A percentile compares a stretch with the other conserved stretches of the same genome.
These are phyloP conservation scores for Aspergillus awamori DNA, from an alignment of 2,329 filamentous ascomycete genomes.

Conservation along the genomic window DNA sequence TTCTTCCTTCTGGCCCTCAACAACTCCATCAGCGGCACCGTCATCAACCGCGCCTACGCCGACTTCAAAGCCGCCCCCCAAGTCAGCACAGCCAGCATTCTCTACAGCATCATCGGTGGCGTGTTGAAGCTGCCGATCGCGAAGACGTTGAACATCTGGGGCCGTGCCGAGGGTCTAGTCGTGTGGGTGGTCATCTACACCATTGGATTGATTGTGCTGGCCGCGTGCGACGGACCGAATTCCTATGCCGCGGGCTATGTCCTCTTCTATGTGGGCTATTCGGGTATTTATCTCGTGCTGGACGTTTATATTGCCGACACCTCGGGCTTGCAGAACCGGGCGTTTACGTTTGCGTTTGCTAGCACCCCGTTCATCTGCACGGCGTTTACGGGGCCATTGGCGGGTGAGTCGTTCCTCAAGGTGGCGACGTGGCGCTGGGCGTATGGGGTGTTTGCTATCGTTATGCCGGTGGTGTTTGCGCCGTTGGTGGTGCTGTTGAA, in stretches of 20 bases:
- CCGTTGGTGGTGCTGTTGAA: constrained; percentile 61
- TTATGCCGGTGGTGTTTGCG: constrained; percentile 58
- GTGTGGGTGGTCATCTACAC: constrained; percentile 53
- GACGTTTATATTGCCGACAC: constrained; percentile 67
- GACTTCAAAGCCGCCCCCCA: constrained; percentile 55
- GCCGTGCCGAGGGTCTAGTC: constrained; percentile 61
- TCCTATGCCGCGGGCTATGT: constrained; percentile 67
- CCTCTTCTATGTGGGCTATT: constrained; percentile 62
- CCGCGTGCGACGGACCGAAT: constrained; percentile 61
- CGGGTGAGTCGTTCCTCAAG: constrained; percentile 54
- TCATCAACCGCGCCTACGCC: constrained; percentile 56
- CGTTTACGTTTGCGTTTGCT: constrained; percentile 63
- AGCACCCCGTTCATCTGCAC: constrained; percentile 65
- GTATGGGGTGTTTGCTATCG: constrained; percentile 64
- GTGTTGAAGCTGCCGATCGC: constrained; percentile 63
- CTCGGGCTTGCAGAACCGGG: constrained; percentile 61
- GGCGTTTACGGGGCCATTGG: constrained; percentile 57
- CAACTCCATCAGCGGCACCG: constrained; percentile 44
- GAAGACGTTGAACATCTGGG: constrained; percentile 66
- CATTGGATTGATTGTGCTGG: constrained; percentile 62
- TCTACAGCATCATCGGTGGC: constrained; percentile 60
- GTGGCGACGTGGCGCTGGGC: constrained; percentile 64
- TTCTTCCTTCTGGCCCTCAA: constrained; percentile 52
- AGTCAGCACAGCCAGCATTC: constrained; percentile 56
- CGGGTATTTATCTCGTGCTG: constrained; percentile 59